Evolutionary conservation across 2,329 filamentous ascomycete species (phyloP).

Genomic region (Colletotrichum scovillei): DNA sequence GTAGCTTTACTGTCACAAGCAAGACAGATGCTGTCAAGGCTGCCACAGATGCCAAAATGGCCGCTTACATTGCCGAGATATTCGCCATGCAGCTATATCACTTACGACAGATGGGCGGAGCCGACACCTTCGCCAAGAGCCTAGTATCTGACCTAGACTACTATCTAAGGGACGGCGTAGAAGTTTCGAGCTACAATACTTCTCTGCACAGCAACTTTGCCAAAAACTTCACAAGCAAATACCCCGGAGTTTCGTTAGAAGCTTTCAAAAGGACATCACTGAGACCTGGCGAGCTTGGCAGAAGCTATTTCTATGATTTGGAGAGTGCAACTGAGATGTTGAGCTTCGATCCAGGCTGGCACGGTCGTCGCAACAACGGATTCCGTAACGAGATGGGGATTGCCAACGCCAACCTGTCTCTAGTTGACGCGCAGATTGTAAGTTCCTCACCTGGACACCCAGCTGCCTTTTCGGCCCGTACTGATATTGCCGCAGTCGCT

Average conservation of each 20-base stretch:
- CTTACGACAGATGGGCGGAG: slow-evolving; percentile 79
- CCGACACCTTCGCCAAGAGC: slow-evolving; percentile 72
- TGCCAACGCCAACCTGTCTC: slow-evolving; percentile 90
- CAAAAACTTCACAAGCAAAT: slow-evolving; percentile 85
- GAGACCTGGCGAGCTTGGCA: slow-evolving; percentile 73
- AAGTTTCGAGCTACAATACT: slow-evolving; percentile 84
- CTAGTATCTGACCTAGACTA: slow-evolving; percentile 82
- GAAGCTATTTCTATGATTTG: slow-evolving; percentile 86
- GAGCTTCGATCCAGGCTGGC: slow-evolving; percentile 82
- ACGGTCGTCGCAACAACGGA: slow-evolving; percentile 73
- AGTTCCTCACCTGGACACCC: slow-evolving; percentile 45
- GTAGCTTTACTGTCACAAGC: slow-evolving; percentile 61
- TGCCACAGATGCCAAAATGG: slow-evolving; percentile 75
- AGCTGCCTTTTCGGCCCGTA: neutral
- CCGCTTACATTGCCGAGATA: slow-evolving; percentile 86
- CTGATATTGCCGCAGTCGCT: slow-evolving; percentile 68
- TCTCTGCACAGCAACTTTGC: slow-evolving; percentile 89
- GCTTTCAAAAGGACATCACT: slow-evolving; percentile 84
- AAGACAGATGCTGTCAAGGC: slow-evolving; percentile 67
- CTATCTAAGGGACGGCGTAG: slow-evolving; percentile 81
- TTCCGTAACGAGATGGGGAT: slow-evolving; percentile 85
- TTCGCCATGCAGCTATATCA: slow-evolving; percentile 92
- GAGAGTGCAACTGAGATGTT: slow-evolving; percentile 81
- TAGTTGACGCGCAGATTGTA: slow-evolving; percentile 92
- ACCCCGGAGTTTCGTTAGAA: slow-evolving; percentile 76